phyloP scores from a whole-genome alignment of 495 filamentous ascomycete genomes.

The Penicillium cosmopolitanum region DNA sequence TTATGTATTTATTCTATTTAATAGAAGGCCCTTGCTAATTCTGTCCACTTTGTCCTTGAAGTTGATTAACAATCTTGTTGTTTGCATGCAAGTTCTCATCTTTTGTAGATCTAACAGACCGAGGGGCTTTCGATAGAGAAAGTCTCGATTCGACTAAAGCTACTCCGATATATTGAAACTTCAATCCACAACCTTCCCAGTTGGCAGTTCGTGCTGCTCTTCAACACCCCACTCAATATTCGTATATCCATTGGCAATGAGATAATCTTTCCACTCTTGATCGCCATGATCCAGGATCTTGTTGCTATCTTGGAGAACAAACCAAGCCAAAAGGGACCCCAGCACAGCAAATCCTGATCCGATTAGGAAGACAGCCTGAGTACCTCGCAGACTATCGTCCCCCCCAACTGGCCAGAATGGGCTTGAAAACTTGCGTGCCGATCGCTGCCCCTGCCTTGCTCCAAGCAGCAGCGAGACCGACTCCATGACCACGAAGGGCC shows the following conservation, averaged over 20 bases:
- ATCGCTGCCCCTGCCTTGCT: conserved; percentile 83
- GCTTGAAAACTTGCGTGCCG: conserved; percentile 70
- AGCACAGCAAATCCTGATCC: conserved; percentile 34
- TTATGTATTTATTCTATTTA: conserved; percentile 21
- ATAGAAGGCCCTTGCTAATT: conserved; percentile 17
- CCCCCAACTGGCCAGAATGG: conserved; percentile 33
- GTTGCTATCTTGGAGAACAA: conserved; percentile 31
- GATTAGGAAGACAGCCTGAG: conserved; percentile 34
- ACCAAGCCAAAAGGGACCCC: conserved; percentile 28
- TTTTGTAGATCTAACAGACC: too few species aligned
- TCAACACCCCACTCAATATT: conserved; percentile 31
- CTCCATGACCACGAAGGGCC: conserved; percentile 77
- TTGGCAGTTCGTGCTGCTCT: neutral
- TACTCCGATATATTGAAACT: too few species aligned
- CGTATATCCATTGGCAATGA: conserved; percentile 26
- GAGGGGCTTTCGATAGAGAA: too few species aligned
- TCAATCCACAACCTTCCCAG: neutral
- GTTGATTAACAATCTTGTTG: neutral
- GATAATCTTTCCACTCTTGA: conserved; percentile 31
- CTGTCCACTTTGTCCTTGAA: neutral
- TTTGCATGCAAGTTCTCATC: too few species aligned
- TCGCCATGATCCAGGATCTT: conserved; percentile 31
- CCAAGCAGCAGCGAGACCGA: conserved; percentile 75
- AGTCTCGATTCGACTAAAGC: too few species aligned
- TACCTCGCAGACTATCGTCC: conserved; percentile 26